Conservation (phyloP, 208 protist genomes). For the Leishmania arabica region DNA sequence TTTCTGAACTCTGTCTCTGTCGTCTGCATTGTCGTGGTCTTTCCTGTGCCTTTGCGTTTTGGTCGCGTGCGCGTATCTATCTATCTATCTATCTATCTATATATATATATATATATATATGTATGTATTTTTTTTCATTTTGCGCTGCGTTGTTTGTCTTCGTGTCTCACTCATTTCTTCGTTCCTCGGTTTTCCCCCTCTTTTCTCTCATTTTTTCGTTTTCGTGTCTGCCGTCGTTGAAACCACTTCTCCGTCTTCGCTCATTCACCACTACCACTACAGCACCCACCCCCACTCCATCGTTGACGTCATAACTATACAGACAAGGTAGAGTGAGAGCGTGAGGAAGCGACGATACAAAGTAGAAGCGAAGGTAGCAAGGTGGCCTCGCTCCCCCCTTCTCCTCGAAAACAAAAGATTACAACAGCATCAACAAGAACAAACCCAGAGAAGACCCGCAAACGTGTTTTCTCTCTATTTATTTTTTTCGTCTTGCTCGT, state of each 20-base stretch:
- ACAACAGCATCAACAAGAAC: neutral
- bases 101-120: neutral
- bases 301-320: neutral
- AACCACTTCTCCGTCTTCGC: neutral
- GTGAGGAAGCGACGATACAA: neutral
- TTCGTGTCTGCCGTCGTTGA: neutral
- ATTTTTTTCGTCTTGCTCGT: neutral
- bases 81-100: neutral
- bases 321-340: neutral
- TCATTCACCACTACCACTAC: neutral
- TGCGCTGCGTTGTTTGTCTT: neutral
- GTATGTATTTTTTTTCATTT: constrained; percentile 17
- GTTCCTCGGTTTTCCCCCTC: neutral
- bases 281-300: neutral
- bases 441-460: neutral
- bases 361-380: neutral
- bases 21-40: neutral
- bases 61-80: neutral
- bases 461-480: neutral
- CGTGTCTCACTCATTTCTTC: neutral
- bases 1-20: neutral
- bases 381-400: neutral
- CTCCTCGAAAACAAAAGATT: neutral
- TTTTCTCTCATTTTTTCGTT: neutral
- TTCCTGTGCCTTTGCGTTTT: constrained; percentile 10